These are phyloP conservation scores for Colletotrichum spaethianum DNA, from an alignment of 2,329 filamentous ascomycete genomes.

Conservation along the genomic window DNA sequence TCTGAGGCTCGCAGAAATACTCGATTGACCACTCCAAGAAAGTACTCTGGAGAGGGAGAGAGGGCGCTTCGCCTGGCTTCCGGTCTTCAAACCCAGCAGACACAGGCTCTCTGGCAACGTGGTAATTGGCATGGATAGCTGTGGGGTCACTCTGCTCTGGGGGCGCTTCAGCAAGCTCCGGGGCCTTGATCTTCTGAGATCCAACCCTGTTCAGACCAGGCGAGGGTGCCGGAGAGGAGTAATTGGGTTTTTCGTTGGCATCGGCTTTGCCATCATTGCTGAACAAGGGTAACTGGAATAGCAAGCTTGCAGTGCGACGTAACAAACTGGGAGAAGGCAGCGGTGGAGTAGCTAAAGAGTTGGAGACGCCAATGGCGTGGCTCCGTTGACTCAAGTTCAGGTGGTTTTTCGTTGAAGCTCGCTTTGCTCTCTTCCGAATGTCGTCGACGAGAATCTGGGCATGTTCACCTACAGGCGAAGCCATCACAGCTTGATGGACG, in stretches of 20 bases:
- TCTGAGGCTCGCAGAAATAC: conserved; percentile 98
- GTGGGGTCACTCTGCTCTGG: conserved; percentile 82
- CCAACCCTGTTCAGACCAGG: conserved; percentile 54
- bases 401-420: conserved; percentile 62
- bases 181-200: conserved; percentile 58
- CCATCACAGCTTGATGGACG: conserved; percentile 82
- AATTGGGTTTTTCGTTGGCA: conserved; percentile 29
- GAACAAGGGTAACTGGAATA: conserved; percentile 71
- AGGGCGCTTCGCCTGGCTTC: conserved; percentile 70
- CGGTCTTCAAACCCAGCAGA: conserved; percentile 81
- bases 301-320: conserved; percentile 74
- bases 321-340: conserved; percentile 71
- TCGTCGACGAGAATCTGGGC: conserved; percentile 83
- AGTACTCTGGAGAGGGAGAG: conserved; percentile 82
- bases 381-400: conserved; percentile 59
- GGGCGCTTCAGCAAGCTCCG: conserved; percentile 65
- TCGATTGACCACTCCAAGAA: conserved; percentile 97
- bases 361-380: conserved; percentile 55
- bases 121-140: conserved; percentile 78
- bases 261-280: conserved; percentile 61
- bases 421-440: conserved; percentile 68
- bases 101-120: conserved; percentile 82
- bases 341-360: conserved; percentile 55
- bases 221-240: conserved; percentile 45
- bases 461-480: conserved; percentile 80